Evolutionary conservation across 2,329 filamentous ascomycete species (phyloP), one percentile per base, ranked within the genome.

Genomic region (Ambrosiella cleistominuta): DNA sequence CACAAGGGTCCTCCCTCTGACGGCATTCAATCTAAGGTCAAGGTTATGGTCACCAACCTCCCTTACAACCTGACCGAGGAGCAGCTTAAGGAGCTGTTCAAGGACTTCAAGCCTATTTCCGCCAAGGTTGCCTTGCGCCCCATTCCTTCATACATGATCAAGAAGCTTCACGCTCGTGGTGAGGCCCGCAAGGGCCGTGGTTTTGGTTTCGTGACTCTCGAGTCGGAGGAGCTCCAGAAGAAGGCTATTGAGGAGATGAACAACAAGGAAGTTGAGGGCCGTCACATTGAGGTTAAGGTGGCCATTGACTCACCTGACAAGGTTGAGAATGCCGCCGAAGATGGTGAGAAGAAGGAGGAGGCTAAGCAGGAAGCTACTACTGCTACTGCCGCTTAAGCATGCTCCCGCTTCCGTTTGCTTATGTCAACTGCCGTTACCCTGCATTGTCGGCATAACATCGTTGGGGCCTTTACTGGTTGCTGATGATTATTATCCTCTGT

Each of bases 1-100:
- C 75, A 76, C 65, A 76, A 77, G 70, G 93, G 93, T 63, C 93
- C 93, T 64, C 93, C 93, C 61, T 91, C 95, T 72, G 91, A 98
- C 70, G 93, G 93, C 66, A 88, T 98, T 68, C 85, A 93, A 64
- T 97, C 91, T 74, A 96, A 96, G 85, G 97, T 87, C 74, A 98
- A 98, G 86, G 88, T 98, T 75, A 98, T 98, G 93, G 93, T 98
- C 68, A 93, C 93, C 69, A 98, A 98, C 79, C 82, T 98, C 63
- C 93, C 93, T 57, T 98, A 98, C 70, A 91, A 98, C 75, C 81
- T 97, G 72, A 91, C 85, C 67, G 93, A 98, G 77, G 90, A 97
- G 68, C 54, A 97, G 93, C 88, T 98, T 69, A 90, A 96, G 77
- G 91, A 98, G 72, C 87, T 98, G 68, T 98, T 98, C 75, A 79